A percentile compares a stretch with the other conserved stretches of the same genome.
Conservation (phyloP, 495 filamentous ascomycete genomes). For the Evansstolkia leycettana region DNA sequence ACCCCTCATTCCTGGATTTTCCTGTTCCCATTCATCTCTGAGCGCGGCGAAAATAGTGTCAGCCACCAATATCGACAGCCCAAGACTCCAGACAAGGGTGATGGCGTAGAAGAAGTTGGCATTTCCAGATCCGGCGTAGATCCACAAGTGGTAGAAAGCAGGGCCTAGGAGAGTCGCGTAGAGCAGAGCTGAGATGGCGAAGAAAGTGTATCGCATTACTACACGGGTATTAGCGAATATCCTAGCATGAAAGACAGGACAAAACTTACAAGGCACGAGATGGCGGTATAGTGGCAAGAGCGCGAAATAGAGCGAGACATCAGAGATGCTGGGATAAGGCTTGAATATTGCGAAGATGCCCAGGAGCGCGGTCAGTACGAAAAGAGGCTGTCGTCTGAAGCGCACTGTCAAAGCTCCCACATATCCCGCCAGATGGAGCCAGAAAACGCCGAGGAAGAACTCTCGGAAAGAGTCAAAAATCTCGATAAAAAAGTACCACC, state of each 20-base stretch:
- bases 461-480: slow-evolving; percentile 98
- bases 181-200: slow-evolving; percentile 65
- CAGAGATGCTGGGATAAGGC: slow-evolving; percentile 86
- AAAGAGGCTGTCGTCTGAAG: slow-evolving; percentile 71
- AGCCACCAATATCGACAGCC: slow-evolving; percentile 64
- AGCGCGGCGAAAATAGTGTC: slow-evolving; percentile 81
- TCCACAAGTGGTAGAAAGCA: slow-evolving; percentile 95
- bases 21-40: slow-evolving; percentile 87
- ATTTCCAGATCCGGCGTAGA: slow-evolving; percentile 94
- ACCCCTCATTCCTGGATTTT: slow-evolving; percentile 78
- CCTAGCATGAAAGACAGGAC: neutral
- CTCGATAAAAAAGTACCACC: slow-evolving; percentile 99
- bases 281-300: slow-evolving; percentile 82
- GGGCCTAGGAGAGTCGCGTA: slow-evolving; percentile 85
- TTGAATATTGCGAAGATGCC: slow-evolving; percentile 91
- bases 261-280: slow-evolving; percentile 70
- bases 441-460: slow-evolving; percentile 96
- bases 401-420: slow-evolving; percentile 73
- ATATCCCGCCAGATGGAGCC: slow-evolving; percentile 86
- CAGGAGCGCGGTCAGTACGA: slow-evolving; percentile 66
- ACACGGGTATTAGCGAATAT: neutral
- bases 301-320: slow-evolving; percentile 72
- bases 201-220: slow-evolving; percentile 92
- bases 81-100: slow-evolving; percentile 92
- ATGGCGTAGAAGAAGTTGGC: slow-evolving; percentile 99